Base-by-base conservation (phyloP, 495 filamentous ascomycete genomes). In the Choiromyces venosus region DNA sequence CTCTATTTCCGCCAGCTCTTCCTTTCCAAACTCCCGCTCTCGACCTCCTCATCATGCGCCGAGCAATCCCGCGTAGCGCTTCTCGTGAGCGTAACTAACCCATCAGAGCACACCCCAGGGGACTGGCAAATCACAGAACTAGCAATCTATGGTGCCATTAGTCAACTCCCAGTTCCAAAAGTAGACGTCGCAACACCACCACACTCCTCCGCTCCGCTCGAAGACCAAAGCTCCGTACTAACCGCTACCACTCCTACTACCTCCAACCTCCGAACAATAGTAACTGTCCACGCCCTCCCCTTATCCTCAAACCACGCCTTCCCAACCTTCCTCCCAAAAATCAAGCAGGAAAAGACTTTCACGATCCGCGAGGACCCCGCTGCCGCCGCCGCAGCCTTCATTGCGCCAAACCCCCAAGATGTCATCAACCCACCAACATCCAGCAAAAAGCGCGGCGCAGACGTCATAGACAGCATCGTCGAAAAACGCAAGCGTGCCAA, bases 351-450 rank as follows among this genome's bases (percentile, higher is more conserved):
- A 25, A 68, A 56, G 35, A 46, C 29, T 25, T 44, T 35, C 42
- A 64, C 68, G 4, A 33, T 44, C 44, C 74, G 69, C 37, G 19
- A 65, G 4, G 69, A 71, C 9, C 18, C 38, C 44, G 66, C 36
- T 40, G 38, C 12, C 6, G 65, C 52, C 0, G 61, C 75, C 0
- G 44, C 65, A 56, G 33, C 33, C 36, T 80, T 81, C 70, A 75
- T 80, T 12, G 78, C 79, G 18, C 79, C 79, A 29, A 80, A 80
- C 69, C 79, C 79, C 0, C 79, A 80, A 37, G 79, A 80, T 19
- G 29, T 75, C 18, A 72, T 80, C 21, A 80, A 80, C 75, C 79
- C 79, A 4, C 68, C 74, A 16, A 66, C 71, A 14, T 77, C 79
- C 19, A 70, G 78, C 14, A 74, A 72, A 37, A 80, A 80, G 40